Base-by-base conservation (phyloP, 331 rosid genomes). In the Malus hybrid region DNA sequence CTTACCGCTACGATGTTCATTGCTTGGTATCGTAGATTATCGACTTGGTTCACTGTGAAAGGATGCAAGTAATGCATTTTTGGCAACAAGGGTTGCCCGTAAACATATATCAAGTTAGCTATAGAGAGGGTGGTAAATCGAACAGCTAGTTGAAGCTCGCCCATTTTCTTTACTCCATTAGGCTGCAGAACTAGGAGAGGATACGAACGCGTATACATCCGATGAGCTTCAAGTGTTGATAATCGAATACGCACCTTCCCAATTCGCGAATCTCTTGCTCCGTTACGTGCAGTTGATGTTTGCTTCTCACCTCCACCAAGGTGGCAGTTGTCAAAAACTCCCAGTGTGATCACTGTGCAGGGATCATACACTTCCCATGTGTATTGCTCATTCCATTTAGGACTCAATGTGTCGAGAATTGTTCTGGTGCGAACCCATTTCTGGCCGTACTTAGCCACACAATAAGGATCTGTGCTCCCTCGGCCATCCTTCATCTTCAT, bases 331-430 rank as follows among this genome's bases (percentile, higher is more conserved):
- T 91, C 95, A 8, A 94, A 91, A 60, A 91, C 97, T 18, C 96
- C 97, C 18, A 94, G 29, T 9, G 96, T 91, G 54, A 92, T 84
- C 1, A 94, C 95, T 1, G 98, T 90, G 82, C 97, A 93, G 27
- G 98, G 96, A 77, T 93, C 97, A 65, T 88, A 89, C 15, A 93
- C 97, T 82, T 93, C 97, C 97, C 97, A 91, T 36, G 97, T 91
- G 82, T 93, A 91, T 71, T 93, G 98, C 86, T 93, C 97, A 65
- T 93, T 93, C 98, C 98, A 93, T 77, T 81, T 91, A 19, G 98
- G 98, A 80, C 79, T 81, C 28, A 81, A 80, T 10, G 91, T 85
- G 79, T 94, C 85, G 1, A 90, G 87, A 70, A 94, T 87, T 52
- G 98, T 94, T 76, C 98, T 77, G 20, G 98, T 94, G 59, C 98